Evolutionary conservation across 116 monocot genomes (phyloP), one percentile per base, ranked within the genome.

Genomic region (Phalaenopsis hybrid): DNA sequence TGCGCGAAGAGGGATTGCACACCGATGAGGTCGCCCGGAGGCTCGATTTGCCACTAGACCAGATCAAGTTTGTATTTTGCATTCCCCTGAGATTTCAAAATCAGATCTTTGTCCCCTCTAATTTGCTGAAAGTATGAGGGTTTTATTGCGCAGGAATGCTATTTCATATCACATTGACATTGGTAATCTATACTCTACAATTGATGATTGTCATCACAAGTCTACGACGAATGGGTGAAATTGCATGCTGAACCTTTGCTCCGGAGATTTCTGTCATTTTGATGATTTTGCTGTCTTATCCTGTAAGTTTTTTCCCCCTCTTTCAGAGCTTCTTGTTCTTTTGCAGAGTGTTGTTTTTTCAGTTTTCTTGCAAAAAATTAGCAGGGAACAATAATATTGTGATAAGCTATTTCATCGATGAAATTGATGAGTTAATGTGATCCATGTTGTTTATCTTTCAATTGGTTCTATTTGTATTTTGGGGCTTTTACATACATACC

Each of bases 141-240:
- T 48, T 55, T 69, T 23, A 1, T 52, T 8, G 34, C 75, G 20
- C 70, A 90, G 90, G 86, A 78, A 86, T 17, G 88, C 88, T 49
- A 83, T 90, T 79, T 43, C 79, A 12, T 79, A 84, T 20, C 88
- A 90, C 79, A 82, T 81, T 45, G 90, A 88, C 33, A 51, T 86
- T 34, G 90, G 90, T 41, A 73, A 86, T 76, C 80, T 90, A n/a
- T 90, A 90, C 75, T 86, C 86, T 28, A 90, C 90, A 79, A 88
- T 88, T 16, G 90, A 90, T 50, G 90, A 88, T 18, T 10, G 75
- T 57, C 90, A 90, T 73, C 88, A 51, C 81, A 90, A 86, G 49
- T 90, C 90, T 75, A 81, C 88, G 45, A 74, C 74, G 65, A 90
- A 90, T 79, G 88, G 90, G 73, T 90, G 84, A 86, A 74, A 51